phyloP scores from a whole-genome alignment of 1,284 basidiomycete genomes.

The Phlebopus sp. region DNA sequence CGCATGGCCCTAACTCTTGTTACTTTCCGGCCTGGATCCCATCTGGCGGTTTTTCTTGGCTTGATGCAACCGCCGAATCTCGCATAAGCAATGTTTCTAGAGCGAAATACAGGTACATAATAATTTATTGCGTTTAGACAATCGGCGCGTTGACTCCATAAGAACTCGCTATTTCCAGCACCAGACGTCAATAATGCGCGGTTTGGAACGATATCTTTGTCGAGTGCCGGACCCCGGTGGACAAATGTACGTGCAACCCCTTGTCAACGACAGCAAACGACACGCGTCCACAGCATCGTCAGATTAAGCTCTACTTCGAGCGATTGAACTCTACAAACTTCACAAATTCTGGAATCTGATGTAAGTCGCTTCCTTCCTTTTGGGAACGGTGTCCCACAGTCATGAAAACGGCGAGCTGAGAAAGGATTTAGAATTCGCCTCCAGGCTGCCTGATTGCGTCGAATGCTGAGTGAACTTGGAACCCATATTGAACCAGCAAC shows the following conservation, averaged over 20 bases:
- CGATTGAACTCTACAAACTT: neutral
- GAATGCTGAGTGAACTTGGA: neutral
- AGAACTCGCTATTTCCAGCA: neutral
- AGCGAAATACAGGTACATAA: neutral
- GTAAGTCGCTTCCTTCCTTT: constrained; percentile 13
- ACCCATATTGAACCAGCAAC: neutral
- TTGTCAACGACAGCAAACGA: neutral
- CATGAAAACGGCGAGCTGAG: neutral
- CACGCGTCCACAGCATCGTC: neutral
- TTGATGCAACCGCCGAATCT: no score
- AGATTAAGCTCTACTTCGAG: neutral
- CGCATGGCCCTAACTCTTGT: no score
- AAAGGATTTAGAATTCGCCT: neutral
- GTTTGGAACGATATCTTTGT: neutral
- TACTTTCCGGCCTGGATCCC: no score
- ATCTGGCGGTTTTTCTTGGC: no score
- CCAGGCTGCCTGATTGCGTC: neutral
- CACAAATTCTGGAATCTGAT: constrained; percentile 6
- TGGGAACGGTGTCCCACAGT: constrained; percentile 5
- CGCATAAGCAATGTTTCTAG: neutral
- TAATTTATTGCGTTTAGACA: neutral
- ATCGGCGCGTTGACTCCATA: neutral
- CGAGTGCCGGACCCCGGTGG: no score
- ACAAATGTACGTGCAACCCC: neutral
- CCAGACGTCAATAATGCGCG: neutral